Evolutionary conservation across 108 stramenopile genomes (phyloP).

Genomic region (Chaetoceros tenuissimus): DNA sequence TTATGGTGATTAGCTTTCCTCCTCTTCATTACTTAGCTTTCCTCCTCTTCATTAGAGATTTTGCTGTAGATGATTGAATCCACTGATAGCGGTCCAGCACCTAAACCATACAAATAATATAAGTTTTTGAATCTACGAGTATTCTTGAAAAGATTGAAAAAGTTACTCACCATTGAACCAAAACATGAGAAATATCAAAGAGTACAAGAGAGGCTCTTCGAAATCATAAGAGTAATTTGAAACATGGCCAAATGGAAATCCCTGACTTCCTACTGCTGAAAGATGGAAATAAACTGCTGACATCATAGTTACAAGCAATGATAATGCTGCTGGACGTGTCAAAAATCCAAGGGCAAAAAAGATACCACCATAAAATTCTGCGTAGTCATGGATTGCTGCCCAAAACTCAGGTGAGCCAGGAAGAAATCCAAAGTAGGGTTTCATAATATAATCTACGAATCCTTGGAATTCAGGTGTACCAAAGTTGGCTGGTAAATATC

Average conservation of each 20-base stretch:
- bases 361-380: constrained; percentile 33
- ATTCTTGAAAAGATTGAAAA: too few species aligned
- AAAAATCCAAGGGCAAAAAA: constrained; percentile 34
- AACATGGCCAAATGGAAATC: constrained; percentile 39
- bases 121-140: too few species aligned
- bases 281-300: constrained; percentile 41
- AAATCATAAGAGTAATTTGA: constrained; percentile 41
- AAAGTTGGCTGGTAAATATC: constrained; percentile 8
- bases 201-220: constrained; percentile 36
- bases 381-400: constrained; percentile 38
- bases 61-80: constrained; percentile 34
- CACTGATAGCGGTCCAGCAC: constrained; percentile 27
- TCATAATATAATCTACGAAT: constrained; percentile 28
- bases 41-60: constrained; percentile 26
- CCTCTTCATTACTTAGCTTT: not conserved
- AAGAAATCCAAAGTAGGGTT: constrained; percentile 32
- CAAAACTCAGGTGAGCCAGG: constrained; percentile 28
- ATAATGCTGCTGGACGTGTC: constrained; percentile 39
- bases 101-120: too few species aligned
- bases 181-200: constrained; percentile 32
- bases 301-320: constrained; percentile 30
- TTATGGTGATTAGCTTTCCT: too few species aligned
- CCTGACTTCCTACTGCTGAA: constrained; percentile 22
- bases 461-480: constrained; percentile 40
- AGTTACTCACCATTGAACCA: constrained; percentile 59